Evolutionary conservation across 2,329 filamentous ascomycete genomes (phyloP).

Genomic region (Teratosphaeria epicoccoides): DNA sequence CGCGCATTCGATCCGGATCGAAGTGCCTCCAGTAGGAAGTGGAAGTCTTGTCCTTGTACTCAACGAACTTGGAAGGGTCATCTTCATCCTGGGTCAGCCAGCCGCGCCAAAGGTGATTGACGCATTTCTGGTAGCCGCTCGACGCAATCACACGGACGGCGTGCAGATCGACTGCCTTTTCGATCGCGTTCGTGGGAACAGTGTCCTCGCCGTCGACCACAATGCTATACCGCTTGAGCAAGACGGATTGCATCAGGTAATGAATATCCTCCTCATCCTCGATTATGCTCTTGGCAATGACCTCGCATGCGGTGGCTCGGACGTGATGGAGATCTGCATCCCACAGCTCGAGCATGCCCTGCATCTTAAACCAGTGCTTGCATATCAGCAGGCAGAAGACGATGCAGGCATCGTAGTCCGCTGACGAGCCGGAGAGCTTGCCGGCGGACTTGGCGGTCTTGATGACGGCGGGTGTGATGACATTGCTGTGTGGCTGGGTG

Average conservation of each 20-base stretch:
- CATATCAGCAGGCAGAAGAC: slow-evolving; percentile 72
- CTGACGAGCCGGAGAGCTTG: slow-evolving; percentile 19
- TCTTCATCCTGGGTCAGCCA: slow-evolving; percentile 96
- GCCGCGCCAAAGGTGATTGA: slow-evolving; percentile 83
- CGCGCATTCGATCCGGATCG: slow-evolving; percentile 87
- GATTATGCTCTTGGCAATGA: slow-evolving; percentile 81
- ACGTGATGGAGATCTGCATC: slow-evolving; percentile 75
- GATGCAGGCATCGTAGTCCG: slow-evolving; percentile 64
- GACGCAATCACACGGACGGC: slow-evolving; percentile 80
- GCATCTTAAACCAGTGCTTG: slow-evolving; percentile 65
- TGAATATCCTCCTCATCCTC: slow-evolving; percentile 69
- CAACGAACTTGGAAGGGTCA: slow-evolving; percentile 78
- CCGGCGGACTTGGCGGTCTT: slow-evolving; percentile 74
- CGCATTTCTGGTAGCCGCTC: slow-evolving; percentile 92
- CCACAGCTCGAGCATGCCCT: slow-evolving; percentile 76
- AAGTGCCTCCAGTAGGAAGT: slow-evolving; percentile 70
- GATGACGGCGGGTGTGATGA: slow-evolving; percentile 74
- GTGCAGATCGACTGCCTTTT: slow-evolving; percentile 87
- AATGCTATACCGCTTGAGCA: slow-evolving; percentile 83
- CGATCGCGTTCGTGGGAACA: slow-evolving; percentile 73
- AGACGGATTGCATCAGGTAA: slow-evolving; percentile 68
- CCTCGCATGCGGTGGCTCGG: slow-evolving; percentile 73
- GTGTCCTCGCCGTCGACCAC: slow-evolving; percentile 61
- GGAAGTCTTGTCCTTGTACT: slow-evolving; percentile 74
- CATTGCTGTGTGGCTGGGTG: slow-evolving; percentile 67